A percentile compares a stretch with the other conserved stretches of the same genome.
These are phyloP conservation scores for Penicillium malachiteum DNA, from an alignment of 495 filamentous ascomycete genomes.

Conservation along the genomic window DNA sequence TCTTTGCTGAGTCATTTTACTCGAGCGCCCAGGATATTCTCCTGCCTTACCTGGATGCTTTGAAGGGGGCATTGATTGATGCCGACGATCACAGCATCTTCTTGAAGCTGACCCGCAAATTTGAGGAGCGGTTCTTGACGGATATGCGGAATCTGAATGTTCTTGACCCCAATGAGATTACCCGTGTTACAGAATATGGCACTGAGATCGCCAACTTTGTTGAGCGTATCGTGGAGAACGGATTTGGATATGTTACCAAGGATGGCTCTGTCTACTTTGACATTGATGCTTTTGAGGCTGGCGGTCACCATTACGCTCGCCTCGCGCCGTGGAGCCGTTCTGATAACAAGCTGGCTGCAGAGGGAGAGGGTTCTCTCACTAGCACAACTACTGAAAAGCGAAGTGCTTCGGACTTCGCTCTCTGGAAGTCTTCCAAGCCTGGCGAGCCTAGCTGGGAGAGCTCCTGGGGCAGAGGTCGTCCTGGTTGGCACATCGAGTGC, in stretches of 20 bases:
- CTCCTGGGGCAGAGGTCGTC: conserved; percentile 82
- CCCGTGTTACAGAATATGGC: conserved; percentile 86
- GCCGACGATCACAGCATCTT: conserved; percentile 74
- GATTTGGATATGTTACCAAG: conserved; percentile 76
- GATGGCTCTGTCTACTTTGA: conserved; percentile 95
- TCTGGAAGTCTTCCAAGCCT: conserved; percentile 91
- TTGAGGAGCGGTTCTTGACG: conserved; percentile 77
- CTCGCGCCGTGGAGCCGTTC: conserved; percentile 85
- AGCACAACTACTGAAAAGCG: conserved; percentile 68
- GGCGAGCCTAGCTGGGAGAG: conserved; percentile 91
- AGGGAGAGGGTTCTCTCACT: conserved; percentile 84
- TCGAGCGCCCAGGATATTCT: conserved; percentile 63
- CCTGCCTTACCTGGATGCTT: conserved; percentile 77
- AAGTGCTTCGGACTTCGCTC: conserved; percentile 77
- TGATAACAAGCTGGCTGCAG: conserved; percentile 76
- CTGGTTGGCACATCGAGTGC: conserved; percentile 99
- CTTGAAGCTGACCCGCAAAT: conserved; percentile 75
- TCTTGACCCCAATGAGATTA: conserved; percentile 74
- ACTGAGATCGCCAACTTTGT: conserved; percentile 79
- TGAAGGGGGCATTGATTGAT: conserved; percentile 72
- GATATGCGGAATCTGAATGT: conserved; percentile 89
- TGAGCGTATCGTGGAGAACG: conserved; percentile 74
- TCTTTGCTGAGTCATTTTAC: conserved; percentile 57
- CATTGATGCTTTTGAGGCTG: conserved; percentile 80
- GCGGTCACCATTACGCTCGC: conserved; percentile 79